Evolutionary conservation across 768 basidiomycete genomes (phyloP), one percentile per base, ranked within the genome.

Genomic region (Gymnopilus junonius): DNA sequence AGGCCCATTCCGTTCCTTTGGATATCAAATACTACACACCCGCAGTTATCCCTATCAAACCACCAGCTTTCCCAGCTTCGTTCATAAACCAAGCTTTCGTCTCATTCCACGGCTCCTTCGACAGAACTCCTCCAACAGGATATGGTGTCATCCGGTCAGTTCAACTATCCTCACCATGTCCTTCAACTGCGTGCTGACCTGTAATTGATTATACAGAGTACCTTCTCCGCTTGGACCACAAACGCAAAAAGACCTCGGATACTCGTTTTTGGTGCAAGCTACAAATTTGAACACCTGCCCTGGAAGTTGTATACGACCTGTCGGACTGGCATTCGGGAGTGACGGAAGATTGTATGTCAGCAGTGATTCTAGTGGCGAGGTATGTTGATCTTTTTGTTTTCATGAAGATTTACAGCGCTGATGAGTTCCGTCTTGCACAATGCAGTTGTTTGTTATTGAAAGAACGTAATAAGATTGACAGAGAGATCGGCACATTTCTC

Each of bases 1-100:
- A 83, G 80, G 79, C 81, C 0, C 82, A 83, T 66, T 81, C 80
- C 12, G 81, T 80, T 2, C 82, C 82, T 1, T 73, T 82, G 11
- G 82, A 82, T 65, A 77, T 82, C 70, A 82, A 81, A 59, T 79
- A 81, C 66, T 82, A 76, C 63, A 60, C 59, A 6, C 63, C 65
- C 3, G 45, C 34, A 23, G 27, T 25, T 39, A 10, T 65, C 14
- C 62, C 64, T 0, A 48, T 43, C 20, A 45, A 39, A 8, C 23
- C 34, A 0, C 60, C 29, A 6, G 63, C 51, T 14, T 75, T 81
- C 50, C 77, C 79, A 2, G 58, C 53, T 8, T 61, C 65, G 8
- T 73, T 74, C 51, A 58, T 56, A 25, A 74, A 73, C 1, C 74
- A 80, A 56, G 77, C 79, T 1, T 79, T 82, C 64, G 78, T 81